Base-by-base conservation (phyloP, 371 early-diverging fungal genomes). In the Parasitella parasitica region DNA sequence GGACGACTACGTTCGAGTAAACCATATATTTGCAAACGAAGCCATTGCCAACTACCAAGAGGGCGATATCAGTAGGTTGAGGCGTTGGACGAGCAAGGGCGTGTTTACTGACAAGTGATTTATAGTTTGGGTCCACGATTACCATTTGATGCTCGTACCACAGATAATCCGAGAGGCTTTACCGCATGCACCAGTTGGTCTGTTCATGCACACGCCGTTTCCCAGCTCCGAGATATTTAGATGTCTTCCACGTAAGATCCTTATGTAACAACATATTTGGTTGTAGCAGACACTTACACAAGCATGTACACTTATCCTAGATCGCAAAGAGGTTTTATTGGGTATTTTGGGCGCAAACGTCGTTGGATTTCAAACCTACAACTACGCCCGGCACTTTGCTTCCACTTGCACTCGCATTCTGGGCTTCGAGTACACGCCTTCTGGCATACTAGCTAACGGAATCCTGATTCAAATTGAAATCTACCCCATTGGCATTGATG, bases 121-220 rank as follows among this genome's bases (percentile, higher is more conserved):
- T 98, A 96, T 76, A 87, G 90, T 99, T 54, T 99, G 99, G 99
- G 92, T 99, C 8, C 99, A 99, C 59, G 99, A 99, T 75, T 99
- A 99, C 78, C 99, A 99, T 74, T 75, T 99, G 56, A 94, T 99
- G 94, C 84, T 99, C 41, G 85, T 99, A 32, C 99, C 99, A 16
- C 80, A 83, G 24, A 83, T 99, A 83, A 72, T 99, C 51, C 64
- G 77, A 8, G 64, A 71, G 16, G 57, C 36, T 30, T 43, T 76
- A 2, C 97, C 97, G 0, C 80, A 91, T 60, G 90, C 97, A 56
- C 93, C 92, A 71, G 92, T 99, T 62, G 99, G 99, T 12, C 95
- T 96, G 80, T 99, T 99, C 79, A 74, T 99, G 52, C 99, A 99
- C 76, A 97, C 99, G 16, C 97, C 99, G 8, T 99, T 99, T 84